These are phyloP conservation scores for Artomyces pyxidatus DNA, from an alignment of 768 basidiomycete species.

Conservation along the genomic window DNA sequence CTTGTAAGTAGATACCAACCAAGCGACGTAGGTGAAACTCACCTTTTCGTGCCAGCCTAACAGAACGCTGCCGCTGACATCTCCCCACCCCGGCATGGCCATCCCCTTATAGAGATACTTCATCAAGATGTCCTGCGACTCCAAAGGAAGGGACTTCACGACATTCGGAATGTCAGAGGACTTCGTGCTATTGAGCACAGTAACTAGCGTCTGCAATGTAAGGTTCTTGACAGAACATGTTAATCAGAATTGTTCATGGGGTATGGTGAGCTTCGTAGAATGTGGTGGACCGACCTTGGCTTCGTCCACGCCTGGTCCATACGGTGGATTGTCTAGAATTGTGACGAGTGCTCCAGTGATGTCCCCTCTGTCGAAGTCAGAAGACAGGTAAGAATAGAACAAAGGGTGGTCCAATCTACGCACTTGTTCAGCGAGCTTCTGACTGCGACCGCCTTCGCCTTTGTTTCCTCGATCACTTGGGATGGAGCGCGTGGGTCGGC, in stretches of 20 bases:
- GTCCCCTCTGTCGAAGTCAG: slow-evolving; percentile 51
- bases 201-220: slow-evolving; percentile 71
- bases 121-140: slow-evolving; percentile 88
- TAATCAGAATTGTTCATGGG: neutral
- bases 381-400: neutral
- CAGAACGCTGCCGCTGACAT: slow-evolving; percentile 57
- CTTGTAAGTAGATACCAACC: neutral
- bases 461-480: slow-evolving; percentile 68
- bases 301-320: slow-evolving; percentile 78
- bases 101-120: slow-evolving; percentile 98
- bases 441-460: slow-evolving; percentile 64
- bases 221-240: slow-evolving; percentile 43
- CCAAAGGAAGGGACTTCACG: slow-evolving; percentile 63
- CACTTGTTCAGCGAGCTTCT: slow-evolving; percentile 70
- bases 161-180: slow-evolving; percentile 74
- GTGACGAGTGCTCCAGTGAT: slow-evolving; percentile 60
- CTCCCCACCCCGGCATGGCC: slow-evolving; percentile 54
- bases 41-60: slow-evolving; percentile 98
- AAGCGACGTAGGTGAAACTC: slow-evolving; percentile 11
- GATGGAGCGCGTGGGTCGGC: slow-evolving; percentile 75
- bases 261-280: neutral
- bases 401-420: slow-evolving; percentile 19
- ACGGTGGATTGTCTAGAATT: slow-evolving; percentile 78
- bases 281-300: slow-evolving; percentile 60
- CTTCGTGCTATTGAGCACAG: slow-evolving; percentile 92